Base-by-base conservation (phyloP, 2,329 filamentous ascomycete species). In the Epichloe bromicola region DNA sequence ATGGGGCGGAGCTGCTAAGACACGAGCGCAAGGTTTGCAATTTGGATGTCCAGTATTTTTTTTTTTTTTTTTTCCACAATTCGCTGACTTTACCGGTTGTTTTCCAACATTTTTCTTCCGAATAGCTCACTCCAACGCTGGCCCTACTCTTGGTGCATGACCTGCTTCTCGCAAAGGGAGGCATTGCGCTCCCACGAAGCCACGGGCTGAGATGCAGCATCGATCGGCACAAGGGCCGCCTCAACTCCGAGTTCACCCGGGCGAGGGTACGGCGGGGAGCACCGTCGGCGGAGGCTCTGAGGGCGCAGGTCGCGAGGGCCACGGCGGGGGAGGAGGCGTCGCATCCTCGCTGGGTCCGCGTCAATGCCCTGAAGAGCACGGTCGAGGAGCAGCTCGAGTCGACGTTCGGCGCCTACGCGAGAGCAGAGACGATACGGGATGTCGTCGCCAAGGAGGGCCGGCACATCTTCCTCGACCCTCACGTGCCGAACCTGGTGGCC, bases 331-430 rank as follows among this genome's bases (percentile, higher is more conserved):
- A 74, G 26, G 70, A 77, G 54, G 69, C 75, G 36, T 69, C 70
- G 40, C 86, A 91, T 62, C 90, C 89, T n/a, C 81, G 93, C 50
- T 98, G 93, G 93, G 80, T 95, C 40, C 81, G 93, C 2, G 74
- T 97, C 55, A 98, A 97, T 63, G 81, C 83, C 0, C 69, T 96
- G 12, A 83, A 82, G 58, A 83, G 82, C 11, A 83, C 76, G 0
- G 64, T 95, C 5, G 74, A 83, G 17, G 75, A 82, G 4, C 85
- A 95, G 66, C 70, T 95, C n/a, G 70, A 74, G 15, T 82, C 79
- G 0, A 91, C 86, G 0, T 95, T 97, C 65, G 67, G 74, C 1
- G 73, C 70, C 1, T 91, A 83, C 58, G 67, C 70, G 19, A 71
- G 73, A 44, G 80, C 82, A 1, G 61, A 69, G 0, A 72, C 70